These are phyloP conservation scores for Tricholoma sp. DNA, from an alignment of 768 basidiomycete species.

Conservation along the genomic window DNA sequence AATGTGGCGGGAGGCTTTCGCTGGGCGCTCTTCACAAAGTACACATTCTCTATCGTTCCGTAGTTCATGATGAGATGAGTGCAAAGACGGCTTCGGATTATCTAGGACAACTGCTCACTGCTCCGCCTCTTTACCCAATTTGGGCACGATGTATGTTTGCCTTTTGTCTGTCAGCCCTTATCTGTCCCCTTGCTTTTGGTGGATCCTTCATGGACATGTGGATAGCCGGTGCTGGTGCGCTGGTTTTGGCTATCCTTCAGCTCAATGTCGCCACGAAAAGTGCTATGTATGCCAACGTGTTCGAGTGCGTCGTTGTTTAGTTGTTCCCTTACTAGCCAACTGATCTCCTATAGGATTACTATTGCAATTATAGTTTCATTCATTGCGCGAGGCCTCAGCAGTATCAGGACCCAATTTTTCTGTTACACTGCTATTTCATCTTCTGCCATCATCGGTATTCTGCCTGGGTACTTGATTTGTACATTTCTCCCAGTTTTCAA, in stretches of 20 bases:
- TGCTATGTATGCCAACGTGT: slow-evolving; percentile 83
- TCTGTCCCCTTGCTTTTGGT: slow-evolving; percentile 82
- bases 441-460: slow-evolving; percentile 79
- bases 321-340: background rate
- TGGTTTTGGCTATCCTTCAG: slow-evolving; percentile 65
- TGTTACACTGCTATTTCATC: slow-evolving; percentile 93
- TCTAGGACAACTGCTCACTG: slow-evolving; percentile 57
- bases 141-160: slow-evolving; percentile 62
- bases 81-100: slow-evolving; percentile 68
- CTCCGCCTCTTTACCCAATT: slow-evolving; percentile 59
- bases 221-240: slow-evolving; percentile 67
- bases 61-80: slow-evolving; percentile 89
- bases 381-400: slow-evolving; percentile 73
- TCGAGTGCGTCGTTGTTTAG: slow-evolving; percentile 58
- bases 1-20: slow-evolving; percentile 68
- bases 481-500: slow-evolving; percentile 20
- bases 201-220: slow-evolving; percentile 84
- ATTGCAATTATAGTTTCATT: slow-evolving; percentile 81
- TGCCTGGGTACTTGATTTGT: slow-evolving; percentile 87
- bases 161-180: slow-evolving; percentile 67
- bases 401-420: slow-evolving; percentile 71
- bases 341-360: slow-evolving; percentile 53
- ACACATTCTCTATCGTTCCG: slow-evolving; percentile 78
- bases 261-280: slow-evolving; percentile 71
- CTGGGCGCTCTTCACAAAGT: slow-evolving; percentile 83